Conservation (phyloP, 106 monocot species). For the Platanthera guangdongensis region DNA sequence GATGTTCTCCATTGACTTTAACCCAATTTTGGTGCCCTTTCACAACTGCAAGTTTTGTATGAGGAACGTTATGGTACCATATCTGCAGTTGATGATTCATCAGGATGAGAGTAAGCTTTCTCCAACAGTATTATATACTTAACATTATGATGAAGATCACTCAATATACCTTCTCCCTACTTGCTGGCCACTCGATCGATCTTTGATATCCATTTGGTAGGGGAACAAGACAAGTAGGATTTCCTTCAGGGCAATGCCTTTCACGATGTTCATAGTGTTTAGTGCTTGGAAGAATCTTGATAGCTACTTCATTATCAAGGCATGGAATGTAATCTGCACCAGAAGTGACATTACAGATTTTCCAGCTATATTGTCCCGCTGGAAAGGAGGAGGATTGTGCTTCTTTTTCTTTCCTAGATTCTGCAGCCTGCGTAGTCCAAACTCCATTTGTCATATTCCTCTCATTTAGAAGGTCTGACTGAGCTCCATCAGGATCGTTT, state of each 20-base stretch:
- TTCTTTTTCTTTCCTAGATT: slow-evolving; percentile 82
- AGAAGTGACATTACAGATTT: slow-evolving; percentile 61
- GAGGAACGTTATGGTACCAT: slow-evolving; percentile 94
- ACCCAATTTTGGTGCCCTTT: slow-evolving; percentile 99
- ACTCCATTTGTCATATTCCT: slow-evolving; percentile 49
- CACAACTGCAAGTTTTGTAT: slow-evolving; percentile 55
- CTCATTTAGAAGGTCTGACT: slow-evolving; percentile 80
- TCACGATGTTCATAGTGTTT: slow-evolving; percentile 88
- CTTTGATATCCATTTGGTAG: slow-evolving; percentile 62
- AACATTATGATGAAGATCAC: background rate
- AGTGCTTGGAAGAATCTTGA: slow-evolving; percentile 53
- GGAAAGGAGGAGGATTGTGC: slow-evolving; percentile 17
- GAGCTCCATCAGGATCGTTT: slow-evolving; percentile 29
- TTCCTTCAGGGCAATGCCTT: slow-evolving; percentile 80
- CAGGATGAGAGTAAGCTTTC: background rate
- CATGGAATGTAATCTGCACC: slow-evolving; percentile 90
- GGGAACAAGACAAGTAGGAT: slow-evolving; percentile 76
- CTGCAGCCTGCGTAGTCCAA: slow-evolving; percentile 70
- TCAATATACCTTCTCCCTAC: slow-evolving; percentile 72
- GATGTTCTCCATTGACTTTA: slow-evolving; percentile 79
- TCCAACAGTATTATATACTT: background rate
- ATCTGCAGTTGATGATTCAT: slow-evolving; percentile 42
- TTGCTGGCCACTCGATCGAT: slow-evolving; percentile 70
- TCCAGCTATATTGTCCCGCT: slow-evolving; percentile 46
- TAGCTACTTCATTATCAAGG: slow-evolving; percentile 73